phyloP scores from a whole-genome alignment of 139 green algal genomes.

The Coelastrella sp. region DNA sequence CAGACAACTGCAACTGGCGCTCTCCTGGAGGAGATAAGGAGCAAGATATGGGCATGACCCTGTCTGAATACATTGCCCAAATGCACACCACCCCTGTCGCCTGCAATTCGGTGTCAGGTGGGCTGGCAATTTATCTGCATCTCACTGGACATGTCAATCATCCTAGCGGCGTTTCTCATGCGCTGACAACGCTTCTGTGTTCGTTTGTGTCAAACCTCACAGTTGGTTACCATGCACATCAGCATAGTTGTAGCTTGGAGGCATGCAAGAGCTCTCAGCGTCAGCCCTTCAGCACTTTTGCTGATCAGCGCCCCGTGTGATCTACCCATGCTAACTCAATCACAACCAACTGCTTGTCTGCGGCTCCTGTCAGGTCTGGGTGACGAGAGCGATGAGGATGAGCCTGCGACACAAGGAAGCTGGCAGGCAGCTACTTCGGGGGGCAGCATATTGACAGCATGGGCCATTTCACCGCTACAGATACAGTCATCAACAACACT shows the following conservation, averaged over 20 bases:
- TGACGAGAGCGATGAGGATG: slow-evolving; percentile 16
- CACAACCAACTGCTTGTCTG: neutral
- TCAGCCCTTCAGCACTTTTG: neutral
- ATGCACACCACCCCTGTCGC: slow-evolving; percentile 33
- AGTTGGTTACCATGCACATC: no score
- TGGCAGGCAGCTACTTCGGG: neutral
- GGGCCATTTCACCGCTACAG: neutral
- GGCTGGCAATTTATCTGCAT: neutral
- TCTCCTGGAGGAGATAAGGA: neutral
- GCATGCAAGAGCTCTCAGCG: neutral
- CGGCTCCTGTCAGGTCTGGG: neutral
- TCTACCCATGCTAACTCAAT: neutral
- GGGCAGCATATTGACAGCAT: neutral
- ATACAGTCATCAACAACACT: neutral
- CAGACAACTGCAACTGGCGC: neutral
- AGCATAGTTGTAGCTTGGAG: neutral
- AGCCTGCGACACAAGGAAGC: neutral
- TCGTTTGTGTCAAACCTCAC: neutral
- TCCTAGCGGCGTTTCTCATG: neutral
- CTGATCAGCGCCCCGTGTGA: neutral
- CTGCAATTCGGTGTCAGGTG: slow-evolving; percentile 38
- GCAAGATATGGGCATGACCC: slow-evolving; percentile 4
- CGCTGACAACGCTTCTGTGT: neutral
- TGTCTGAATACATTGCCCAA: slow-evolving; percentile 29
- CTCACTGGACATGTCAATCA: neutral